Base-by-base conservation (phyloP, 2,329 filamentous ascomycete genomes). In the Chaetomiaceae sp. region DNA sequence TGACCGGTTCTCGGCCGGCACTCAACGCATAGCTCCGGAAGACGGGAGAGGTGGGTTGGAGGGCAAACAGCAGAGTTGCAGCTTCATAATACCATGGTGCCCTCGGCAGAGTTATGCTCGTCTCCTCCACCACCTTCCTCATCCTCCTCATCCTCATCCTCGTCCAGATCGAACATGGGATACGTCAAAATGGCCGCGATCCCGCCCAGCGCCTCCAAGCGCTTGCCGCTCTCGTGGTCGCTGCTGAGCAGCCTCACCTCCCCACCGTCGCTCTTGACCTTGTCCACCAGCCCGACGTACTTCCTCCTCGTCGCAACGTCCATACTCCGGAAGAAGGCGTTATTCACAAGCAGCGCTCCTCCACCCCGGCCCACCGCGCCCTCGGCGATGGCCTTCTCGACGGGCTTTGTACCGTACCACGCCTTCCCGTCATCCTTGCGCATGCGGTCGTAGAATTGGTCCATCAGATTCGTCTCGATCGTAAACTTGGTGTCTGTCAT, bases 171-270 rank as follows among this genome's bases (percentile, higher is more conserved):
- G 16, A 81, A 72, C 33, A 97, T 77, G 0, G 93, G 91, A 66
- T 91, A 99, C 12, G 92, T 96, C 56, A 96, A 72, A 23, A 96
- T 86, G 1, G 90, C 90, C 14, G 92, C 93, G 55, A 99, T 86
- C 16, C 90, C 87, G 1, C 93, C 91, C 54, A 97, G 67, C 12
- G 84, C 86, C 58, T 91, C 88, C 13, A 99, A 70, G 53, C 90
- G 76, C 71, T 86, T 86, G 1, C 93, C 93, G 66, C 91, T 96
- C 72, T 96, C 92, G 67, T 97, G 92, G 63, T 95, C 86, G 62
- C 87, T 91, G 67, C 92, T 97, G 23, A 97, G 70, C n/a, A 97
- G 81, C 48, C 88, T 77, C 1, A 89, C 88, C 58, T 96, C 90
- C 1, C 92, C 93, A 5, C 92, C 93, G 57, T 89, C 85, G 3